phyloP scores from a whole-genome alignment of 225 moss, liverwort and hornwort species.

The Takakia lepidozioides region DNA sequence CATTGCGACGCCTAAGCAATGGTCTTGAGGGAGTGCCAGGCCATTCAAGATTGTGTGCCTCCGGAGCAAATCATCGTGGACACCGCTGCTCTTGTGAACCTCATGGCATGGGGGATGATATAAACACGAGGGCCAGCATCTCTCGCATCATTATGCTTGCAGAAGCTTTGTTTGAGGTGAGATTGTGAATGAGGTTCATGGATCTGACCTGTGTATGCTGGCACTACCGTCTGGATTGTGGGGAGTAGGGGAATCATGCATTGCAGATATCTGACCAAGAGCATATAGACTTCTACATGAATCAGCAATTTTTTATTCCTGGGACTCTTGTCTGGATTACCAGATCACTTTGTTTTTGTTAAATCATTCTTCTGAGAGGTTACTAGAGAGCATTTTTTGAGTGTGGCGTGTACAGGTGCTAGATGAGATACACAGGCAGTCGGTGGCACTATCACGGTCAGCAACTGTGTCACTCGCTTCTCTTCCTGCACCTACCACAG shows the following conservation, averaged over 20 bases:
- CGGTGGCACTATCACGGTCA: constrained; percentile 73
- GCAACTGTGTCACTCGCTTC: constrained; percentile 65
- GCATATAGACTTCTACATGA: too few species aligned
- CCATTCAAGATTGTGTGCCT: constrained; percentile 65
- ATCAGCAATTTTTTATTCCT: too few species aligned
- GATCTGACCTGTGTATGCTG: too few species aligned
- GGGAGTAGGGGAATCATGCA: too few species aligned
- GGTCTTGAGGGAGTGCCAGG: constrained; percentile 73
- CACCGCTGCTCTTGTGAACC: constrained; percentile 76
- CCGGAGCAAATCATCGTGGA: constrained; percentile 66
- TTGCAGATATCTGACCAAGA: too few species aligned
- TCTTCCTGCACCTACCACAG: constrained; percentile 64
- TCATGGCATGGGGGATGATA: constrained; percentile 59
- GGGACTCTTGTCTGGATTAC: too few species aligned
- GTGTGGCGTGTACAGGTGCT: constrained; percentile 46
- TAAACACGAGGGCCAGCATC: constrained; percentile 86
- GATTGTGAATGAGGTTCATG: too few species aligned
- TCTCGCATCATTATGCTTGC: constrained; percentile 94
- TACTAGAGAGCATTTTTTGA: too few species aligned
- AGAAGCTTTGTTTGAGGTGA: constrained; percentile 92
- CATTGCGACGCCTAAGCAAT: constrained; percentile 74
- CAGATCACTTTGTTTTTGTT: too few species aligned
- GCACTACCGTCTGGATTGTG: too few species aligned
- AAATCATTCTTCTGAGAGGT: too few species aligned
- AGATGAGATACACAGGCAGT: constrained; percentile 92